Evolutionary conservation across 2,329 filamentous ascomycete genomes (phyloP).

Genomic region (Lasiodiplodia sp.): DNA sequence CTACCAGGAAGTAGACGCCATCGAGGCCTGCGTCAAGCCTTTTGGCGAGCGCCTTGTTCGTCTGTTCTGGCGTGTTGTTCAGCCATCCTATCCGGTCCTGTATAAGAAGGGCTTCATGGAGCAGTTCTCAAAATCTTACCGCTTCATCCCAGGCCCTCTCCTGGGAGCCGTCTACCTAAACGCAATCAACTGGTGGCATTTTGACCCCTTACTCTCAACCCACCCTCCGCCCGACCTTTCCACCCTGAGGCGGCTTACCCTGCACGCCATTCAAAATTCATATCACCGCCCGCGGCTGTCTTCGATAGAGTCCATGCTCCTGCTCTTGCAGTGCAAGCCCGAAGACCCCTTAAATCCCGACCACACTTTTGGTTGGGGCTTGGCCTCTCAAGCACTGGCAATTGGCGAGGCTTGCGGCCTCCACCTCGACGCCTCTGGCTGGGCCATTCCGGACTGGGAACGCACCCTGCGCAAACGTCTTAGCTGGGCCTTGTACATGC

Average conservation of each 20-base stretch:
- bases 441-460: constrained; percentile 70
- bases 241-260: constrained; percentile 44
- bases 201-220: constrained; percentile 60
- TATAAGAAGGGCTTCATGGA: constrained; percentile 69
- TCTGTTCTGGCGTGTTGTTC: constrained; percentile 73
- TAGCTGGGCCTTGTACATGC: constrained; percentile 71
- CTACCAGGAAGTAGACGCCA: constrained; percentile 25
- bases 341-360: constrained; percentile 26
- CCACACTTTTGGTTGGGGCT: constrained; percentile 36
- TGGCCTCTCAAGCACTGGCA: constrained; percentile 47
- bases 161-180: constrained; percentile 68
- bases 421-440: constrained; percentile 65
- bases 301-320: constrained; percentile 41
- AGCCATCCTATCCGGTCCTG: constrained; percentile 65
- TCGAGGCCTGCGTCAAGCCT: constrained; percentile 24
- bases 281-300: constrained; percentile 49
- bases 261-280: constrained; percentile 51
- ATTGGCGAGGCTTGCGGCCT: constrained; percentile 50
- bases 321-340: constrained; percentile 42
- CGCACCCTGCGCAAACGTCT: constrained; percentile 66
- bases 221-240: constrained; percentile 48
- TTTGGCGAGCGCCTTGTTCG: constrained; percentile 62
- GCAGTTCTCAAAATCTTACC: constrained; percentile 65
- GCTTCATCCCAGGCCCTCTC: constrained; percentile 66
- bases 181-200: constrained; percentile 68